Conservation (phyloP, 78 protist species). For the Dictyostelium capitatum region DNA sequence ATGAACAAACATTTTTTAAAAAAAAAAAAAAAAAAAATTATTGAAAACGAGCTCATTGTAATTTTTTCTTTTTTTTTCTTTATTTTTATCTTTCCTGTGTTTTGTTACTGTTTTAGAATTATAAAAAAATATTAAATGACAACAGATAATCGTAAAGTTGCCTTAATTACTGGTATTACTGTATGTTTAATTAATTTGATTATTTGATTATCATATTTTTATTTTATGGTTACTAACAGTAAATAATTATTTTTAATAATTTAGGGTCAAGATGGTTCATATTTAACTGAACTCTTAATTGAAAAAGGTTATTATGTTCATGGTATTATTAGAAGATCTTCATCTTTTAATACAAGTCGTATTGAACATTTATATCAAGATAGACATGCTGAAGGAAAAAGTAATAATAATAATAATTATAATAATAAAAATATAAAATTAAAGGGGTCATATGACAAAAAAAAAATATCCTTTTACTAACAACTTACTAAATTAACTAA, state of each 20-base stretch:
- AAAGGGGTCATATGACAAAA: too few species aligned
- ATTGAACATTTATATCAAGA: constrained; percentile 90
- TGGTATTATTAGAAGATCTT: constrained; percentile 95
- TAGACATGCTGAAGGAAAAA: constrained; percentile 9
- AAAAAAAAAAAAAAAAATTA: too few species aligned
- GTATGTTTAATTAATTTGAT: neutral
- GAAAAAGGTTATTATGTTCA: constrained; percentile 94
- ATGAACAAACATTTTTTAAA: too few species aligned
- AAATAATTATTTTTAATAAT: too few species aligned
- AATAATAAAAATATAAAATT: neutral
- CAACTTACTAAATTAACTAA: neutral
- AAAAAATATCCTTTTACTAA: neutral
- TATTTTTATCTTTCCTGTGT: too few species aligned
- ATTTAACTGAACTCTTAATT: constrained; percentile 95
- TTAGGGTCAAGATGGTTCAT: constrained; percentile 95
- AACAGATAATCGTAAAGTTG: constrained; percentile 78
- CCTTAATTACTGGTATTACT: constrained; percentile 97
- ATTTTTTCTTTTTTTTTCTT: too few species aligned
- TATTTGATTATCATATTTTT: too few species aligned
- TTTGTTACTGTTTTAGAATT: too few species aligned
- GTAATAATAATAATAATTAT: neutral
- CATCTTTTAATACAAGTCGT: constrained; percentile 92
- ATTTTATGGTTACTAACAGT: too few species aligned
- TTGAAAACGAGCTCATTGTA: too few species aligned
- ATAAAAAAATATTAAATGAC: neutral